Evolutionary conservation across 192 early-diverging fungal genomes (phyloP).

Genomic region (Coemansia asiatica): DNA sequence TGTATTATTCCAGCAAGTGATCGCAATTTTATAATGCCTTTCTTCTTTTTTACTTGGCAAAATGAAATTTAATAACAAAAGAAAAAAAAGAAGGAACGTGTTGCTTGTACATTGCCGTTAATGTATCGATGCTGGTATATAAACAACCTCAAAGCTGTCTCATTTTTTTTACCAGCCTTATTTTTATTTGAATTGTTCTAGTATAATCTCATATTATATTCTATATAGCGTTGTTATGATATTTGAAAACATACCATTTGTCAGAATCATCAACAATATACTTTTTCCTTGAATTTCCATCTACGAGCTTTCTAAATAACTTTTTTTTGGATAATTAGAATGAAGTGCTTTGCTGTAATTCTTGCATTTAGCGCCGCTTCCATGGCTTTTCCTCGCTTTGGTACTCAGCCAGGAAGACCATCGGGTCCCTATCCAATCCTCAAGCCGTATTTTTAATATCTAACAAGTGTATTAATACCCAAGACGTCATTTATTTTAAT

Average conservation of each 20-base stretch:
- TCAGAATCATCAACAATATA: background rate
- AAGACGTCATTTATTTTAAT: too few relatives aligned
- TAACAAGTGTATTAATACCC: background rate
- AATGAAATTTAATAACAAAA: background rate
- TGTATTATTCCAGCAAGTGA: background rate
- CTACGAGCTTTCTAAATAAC: background rate
- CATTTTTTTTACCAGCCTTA: background rate
- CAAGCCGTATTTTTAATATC: background rate
- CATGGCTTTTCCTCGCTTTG: constrained; percentile 4
- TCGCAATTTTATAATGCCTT: background rate
- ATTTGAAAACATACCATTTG: background rate
- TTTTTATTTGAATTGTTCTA: too few relatives aligned
- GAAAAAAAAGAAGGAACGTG: background rate
- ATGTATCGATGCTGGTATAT: background rate
- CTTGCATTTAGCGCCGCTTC: background rate
- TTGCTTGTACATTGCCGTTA: background rate
- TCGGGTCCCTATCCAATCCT: background rate
- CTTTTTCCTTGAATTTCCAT: background rate
- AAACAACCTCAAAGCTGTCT: background rate
- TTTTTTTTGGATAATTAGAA: constrained; percentile 1
- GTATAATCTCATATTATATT: too few relatives aligned
- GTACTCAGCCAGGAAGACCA: background rate
- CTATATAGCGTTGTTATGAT: too few relatives aligned
- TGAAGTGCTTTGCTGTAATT: constrained; percentile 7
- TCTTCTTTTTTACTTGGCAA: background rate